phyloP scores from a whole-genome alignment of 495 filamentous ascomycete genomes.

The Aspergillus ellipticus region DNA sequence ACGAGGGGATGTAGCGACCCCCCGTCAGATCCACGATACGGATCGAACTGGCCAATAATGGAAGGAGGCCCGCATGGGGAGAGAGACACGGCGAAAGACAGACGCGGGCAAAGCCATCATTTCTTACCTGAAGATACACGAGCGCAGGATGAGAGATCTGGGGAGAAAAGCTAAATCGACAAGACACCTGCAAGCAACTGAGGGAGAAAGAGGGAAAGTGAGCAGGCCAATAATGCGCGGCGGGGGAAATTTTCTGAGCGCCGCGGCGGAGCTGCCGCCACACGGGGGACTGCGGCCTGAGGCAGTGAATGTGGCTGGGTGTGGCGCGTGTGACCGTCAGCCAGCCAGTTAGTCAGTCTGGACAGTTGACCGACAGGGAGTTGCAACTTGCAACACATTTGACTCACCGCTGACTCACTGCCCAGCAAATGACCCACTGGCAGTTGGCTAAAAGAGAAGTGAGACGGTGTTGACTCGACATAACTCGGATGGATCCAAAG shows the following conservation, averaged over 20 bases:
- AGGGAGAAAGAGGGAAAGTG: background rate
- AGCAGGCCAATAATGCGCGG: constrained; percentile 18
- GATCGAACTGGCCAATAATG: constrained; percentile 5
- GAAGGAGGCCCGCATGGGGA: background rate
- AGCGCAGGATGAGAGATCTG: background rate
- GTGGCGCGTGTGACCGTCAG: constrained; percentile 1
- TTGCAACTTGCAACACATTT: too few species aligned
- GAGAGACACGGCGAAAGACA: background rate
- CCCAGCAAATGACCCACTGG: constrained; percentile 1
- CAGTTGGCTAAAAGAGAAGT: too few species aligned
- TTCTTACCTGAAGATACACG: constrained; percentile 7
- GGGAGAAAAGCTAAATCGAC: background rate
- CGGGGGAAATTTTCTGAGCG: constrained; percentile 33
- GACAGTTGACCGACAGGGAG: too few species aligned
- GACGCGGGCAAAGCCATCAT: background rate
- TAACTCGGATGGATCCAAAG: too few species aligned
- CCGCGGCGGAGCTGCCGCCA: constrained; percentile 24
- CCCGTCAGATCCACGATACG: constrained; percentile 2
- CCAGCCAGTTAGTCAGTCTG: too few species aligned
- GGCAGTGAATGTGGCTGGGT: constrained; percentile 13
- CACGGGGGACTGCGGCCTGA: constrained; percentile 22
- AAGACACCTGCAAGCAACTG: constrained; percentile 6
- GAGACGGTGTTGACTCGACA: too few species aligned
- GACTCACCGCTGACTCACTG: too few species aligned
- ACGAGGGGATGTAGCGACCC: background rate